Evolutionary conservation across 352 stramenopile species (phyloP).

Genomic region (Pythium brachiatum): DNA sequence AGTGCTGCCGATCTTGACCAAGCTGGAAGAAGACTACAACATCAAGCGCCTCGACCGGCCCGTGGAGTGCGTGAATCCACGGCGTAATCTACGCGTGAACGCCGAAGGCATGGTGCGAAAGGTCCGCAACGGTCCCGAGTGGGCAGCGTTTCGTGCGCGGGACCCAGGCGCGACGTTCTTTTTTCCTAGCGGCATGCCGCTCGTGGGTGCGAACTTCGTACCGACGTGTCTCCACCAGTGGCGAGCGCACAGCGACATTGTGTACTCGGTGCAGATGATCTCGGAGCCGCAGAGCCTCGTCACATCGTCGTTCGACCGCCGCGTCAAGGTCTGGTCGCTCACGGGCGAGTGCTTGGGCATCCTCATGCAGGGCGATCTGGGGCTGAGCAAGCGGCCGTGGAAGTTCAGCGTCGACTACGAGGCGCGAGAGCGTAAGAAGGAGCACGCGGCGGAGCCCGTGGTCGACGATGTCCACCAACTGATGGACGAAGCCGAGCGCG

Average conservation of each 20-base stretch:
- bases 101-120: constrained; percentile 68
- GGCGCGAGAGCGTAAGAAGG: constrained; percentile 64
- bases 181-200: constrained; percentile 48
- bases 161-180: constrained; percentile 62
- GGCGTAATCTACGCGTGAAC: constrained; percentile 73
- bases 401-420: constrained; percentile 76
- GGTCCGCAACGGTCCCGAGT: constrained; percentile 61
- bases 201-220: constrained; percentile 16
- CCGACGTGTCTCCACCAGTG: constrained; percentile 48
- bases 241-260: constrained; percentile 67
- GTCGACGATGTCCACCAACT: constrained; percentile 58
- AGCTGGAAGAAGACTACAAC: constrained; percentile 47
- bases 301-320: constrained; percentile 76
- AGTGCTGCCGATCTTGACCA: constrained; percentile 51
- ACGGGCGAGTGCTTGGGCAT: constrained; percentile 64
- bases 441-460: constrained; percentile 46
- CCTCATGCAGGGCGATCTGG: constrained; percentile 70
- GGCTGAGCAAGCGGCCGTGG: constrained; percentile 47
- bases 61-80: constrained; percentile 67
- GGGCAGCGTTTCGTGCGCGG: constrained; percentile 43
- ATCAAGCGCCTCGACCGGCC: constrained; percentile 45
- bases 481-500: constrained; percentile 23
- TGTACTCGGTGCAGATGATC: constrained; percentile 79
- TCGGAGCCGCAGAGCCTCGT: constrained; percentile 63
- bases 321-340: constrained; percentile 72